Percentiles rank a stretch among this genome's conserved stretches.
These are phyloP conservation scores for Candida tropicalis DNA, from an alignment of 1,139 yeast species.

Conservation along the genomic window DNA sequence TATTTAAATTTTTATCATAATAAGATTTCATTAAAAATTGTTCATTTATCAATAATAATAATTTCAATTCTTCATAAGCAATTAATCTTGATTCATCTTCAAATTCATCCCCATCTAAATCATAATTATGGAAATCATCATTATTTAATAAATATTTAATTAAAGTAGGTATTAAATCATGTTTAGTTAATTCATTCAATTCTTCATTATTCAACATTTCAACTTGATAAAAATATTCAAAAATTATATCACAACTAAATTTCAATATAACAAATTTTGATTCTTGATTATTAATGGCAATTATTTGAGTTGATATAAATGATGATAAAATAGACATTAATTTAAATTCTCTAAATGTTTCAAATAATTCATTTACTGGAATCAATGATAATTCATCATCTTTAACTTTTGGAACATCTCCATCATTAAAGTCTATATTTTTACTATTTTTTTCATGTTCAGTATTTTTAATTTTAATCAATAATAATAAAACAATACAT, in stretches of 20 bases:
- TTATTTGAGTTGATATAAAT: conserved; percentile 36
- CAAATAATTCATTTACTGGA: conserved; percentile 26
- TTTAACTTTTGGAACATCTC: too few species aligned
- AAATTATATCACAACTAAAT: conserved; percentile 45
- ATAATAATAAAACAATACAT: conserved; percentile 36
- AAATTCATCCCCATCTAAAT: conserved; percentile 36
- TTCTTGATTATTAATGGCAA: conserved; percentile 19
- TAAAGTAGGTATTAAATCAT: conserved; percentile 37
- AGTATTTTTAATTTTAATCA: conserved; percentile 38
- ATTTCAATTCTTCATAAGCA: conserved; percentile 72
- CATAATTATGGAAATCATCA: conserved; percentile 47
- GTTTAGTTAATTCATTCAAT: conserved; percentile 31
- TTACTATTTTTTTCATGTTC: conserved; percentile 23
- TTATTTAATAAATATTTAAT: conserved; percentile 56
- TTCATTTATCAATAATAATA: conserved; percentile 77
- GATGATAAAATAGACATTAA: conserved; percentile 50
- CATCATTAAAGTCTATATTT: conserved; percentile 11
- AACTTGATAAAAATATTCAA: conserved; percentile 44
- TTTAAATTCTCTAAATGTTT: conserved; percentile 39
- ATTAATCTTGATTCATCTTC: conserved; percentile 63
- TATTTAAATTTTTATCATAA: conserved; percentile 26
- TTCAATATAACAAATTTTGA: conserved; percentile 39
- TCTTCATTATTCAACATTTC: conserved; percentile 40
- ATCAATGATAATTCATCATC: conserved; percentile 15
- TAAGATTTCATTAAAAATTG: conserved; percentile 75